phyloP scores from a whole-genome alignment of 495 filamentous ascomycete genomes.

The Penicillium maclennaniae region DNA sequence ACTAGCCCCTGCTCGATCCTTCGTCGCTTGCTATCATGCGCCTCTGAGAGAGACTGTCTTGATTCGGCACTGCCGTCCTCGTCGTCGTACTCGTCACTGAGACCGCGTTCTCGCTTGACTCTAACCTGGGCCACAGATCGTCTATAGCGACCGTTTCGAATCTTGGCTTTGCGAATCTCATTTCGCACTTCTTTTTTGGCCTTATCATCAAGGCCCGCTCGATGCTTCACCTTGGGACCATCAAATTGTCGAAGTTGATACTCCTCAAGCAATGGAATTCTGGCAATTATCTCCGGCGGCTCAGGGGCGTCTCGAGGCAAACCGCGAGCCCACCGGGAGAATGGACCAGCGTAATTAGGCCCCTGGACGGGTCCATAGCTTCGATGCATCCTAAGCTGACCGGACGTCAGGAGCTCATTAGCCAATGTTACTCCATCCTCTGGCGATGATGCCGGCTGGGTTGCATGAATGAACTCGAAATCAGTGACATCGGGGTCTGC shows the following conservation, averaged over 20 bases:
- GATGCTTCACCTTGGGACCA: constrained; percentile 16
- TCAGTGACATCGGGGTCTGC: constrained; percentile 13
- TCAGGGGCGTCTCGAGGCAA: constrained; percentile 11
- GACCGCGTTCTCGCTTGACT: background rate
- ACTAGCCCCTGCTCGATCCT: background rate
- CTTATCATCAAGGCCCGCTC: constrained; percentile 20
- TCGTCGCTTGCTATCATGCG: background rate
- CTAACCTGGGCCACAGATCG: background rate
- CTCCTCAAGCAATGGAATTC: constrained; percentile 18
- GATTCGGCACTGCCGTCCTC: background rate
- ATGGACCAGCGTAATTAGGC: constrained; percentile 42
- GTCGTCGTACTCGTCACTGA: background rate
- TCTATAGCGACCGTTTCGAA: constrained; percentile 23
- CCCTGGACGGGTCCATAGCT: constrained; percentile 46
- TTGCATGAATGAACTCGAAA: constrained; percentile 23
- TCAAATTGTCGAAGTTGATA: constrained; percentile 30
- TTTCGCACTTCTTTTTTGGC: constrained; percentile 15
- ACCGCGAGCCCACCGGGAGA: constrained; percentile 38
- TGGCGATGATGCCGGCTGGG: constrained; percentile 1
- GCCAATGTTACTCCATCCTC: constrained; percentile 24
- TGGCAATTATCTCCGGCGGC: constrained; percentile 6
- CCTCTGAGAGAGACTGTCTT: background rate
- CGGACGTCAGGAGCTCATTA: constrained; percentile 27
- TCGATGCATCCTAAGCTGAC: constrained; percentile 38
- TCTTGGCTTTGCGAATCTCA: constrained; percentile 22